phyloP scores from a whole-genome alignment of 352 stramenopile species.

The Phytophthora sojae region DNA sequence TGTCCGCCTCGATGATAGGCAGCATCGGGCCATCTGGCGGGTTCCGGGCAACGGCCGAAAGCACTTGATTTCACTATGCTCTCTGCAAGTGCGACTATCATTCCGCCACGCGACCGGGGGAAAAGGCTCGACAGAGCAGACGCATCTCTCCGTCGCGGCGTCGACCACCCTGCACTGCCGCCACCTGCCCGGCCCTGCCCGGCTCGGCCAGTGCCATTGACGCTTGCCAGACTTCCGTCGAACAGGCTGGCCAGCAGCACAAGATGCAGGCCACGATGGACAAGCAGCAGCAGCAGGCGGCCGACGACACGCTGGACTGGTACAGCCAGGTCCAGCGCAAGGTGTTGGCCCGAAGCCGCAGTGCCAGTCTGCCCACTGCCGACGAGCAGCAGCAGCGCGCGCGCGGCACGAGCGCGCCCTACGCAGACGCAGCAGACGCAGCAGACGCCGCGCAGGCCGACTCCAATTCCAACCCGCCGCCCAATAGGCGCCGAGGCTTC shows the following conservation, averaged over 20 bases:
- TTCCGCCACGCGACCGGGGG: not conserved
- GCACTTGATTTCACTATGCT: slow-evolving; percentile 11
- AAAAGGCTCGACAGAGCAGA: slow-evolving; percentile 13
- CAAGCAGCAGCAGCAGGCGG: slow-evolving; percentile 18
- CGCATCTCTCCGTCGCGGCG: not conserved
- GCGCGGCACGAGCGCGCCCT: slow-evolving; percentile 28
- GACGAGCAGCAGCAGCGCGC: slow-evolving; percentile 16
- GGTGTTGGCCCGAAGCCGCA: slow-evolving; percentile 8
- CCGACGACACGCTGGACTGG: slow-evolving; percentile 35
- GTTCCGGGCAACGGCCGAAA: slow-evolving; percentile 6
- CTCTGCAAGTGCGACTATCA: no score
- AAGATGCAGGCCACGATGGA: slow-evolving; percentile 17
- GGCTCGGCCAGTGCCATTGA: slow-evolving; percentile 1
- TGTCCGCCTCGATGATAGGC: slow-evolving; percentile 1
- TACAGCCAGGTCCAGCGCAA: slow-evolving; percentile 40
- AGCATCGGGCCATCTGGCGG: slow-evolving; percentile 17
- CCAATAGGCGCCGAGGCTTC: slow-evolving; percentile 27
- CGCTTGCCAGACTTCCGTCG: slow-evolving; percentile 11
- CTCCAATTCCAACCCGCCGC: not conserved
- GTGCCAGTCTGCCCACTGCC: not conserved
- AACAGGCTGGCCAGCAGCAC: slow-evolving; percentile 21
- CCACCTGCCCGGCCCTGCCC: no score
- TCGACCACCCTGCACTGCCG: not conserved
- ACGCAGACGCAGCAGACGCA: no score
- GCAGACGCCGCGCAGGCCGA: not conserved